Evolutionary conservation across 768 basidiomycete genomes (phyloP).

Genomic region (Mrakia hoshinonis): DNA sequence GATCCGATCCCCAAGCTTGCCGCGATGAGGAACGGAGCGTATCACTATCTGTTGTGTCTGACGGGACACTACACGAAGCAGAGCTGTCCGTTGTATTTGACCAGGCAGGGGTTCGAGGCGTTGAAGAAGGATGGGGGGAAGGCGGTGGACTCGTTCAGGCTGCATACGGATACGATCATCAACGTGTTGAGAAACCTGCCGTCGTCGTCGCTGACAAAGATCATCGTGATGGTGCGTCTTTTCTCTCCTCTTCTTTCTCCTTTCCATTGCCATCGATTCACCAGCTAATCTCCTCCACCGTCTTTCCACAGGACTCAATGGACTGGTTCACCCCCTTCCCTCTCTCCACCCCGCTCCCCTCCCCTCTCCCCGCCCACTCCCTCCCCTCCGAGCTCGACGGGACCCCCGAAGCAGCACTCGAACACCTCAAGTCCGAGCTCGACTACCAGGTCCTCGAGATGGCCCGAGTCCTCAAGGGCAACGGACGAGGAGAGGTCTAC

Average conservation of each 20-base stretch:
- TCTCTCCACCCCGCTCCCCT: constrained; percentile 15
- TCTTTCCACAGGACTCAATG: not conserved
- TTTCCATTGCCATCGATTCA: too few relatives aligned
- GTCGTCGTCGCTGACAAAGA: constrained; percentile 51
- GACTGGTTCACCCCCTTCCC: constrained; percentile 26
- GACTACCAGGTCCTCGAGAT: constrained; percentile 54
- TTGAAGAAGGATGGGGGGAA: constrained; percentile 43
- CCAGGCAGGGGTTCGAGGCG: constrained; percentile 52
- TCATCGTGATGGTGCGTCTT: constrained; percentile 53
- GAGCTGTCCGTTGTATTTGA: constrained; percentile 57
- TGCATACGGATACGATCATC: constrained; percentile 64
- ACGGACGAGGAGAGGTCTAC: constrained; percentile 54
- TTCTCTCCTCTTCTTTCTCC: not conserved
- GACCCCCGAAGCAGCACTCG: constrained; percentile 42
- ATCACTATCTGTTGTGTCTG: constrained; percentile 54
- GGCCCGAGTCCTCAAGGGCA: constrained; percentile 50
- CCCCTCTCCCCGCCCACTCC: constrained; percentile 8
- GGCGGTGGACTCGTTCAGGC: constrained; percentile 50
- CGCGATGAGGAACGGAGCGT: constrained; percentile 51
- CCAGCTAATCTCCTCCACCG: not conserved
- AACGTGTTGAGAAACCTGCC: constrained; percentile 49
- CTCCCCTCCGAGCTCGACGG: constrained; percentile 43
- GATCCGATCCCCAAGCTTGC: constrained; percentile 42
- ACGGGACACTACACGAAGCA: constrained; percentile 52
- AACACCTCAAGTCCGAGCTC: constrained; percentile 44